phyloP scores from a whole-genome alignment of 129 eudicot genomes.

The Scalesia atractyloides region DNA sequence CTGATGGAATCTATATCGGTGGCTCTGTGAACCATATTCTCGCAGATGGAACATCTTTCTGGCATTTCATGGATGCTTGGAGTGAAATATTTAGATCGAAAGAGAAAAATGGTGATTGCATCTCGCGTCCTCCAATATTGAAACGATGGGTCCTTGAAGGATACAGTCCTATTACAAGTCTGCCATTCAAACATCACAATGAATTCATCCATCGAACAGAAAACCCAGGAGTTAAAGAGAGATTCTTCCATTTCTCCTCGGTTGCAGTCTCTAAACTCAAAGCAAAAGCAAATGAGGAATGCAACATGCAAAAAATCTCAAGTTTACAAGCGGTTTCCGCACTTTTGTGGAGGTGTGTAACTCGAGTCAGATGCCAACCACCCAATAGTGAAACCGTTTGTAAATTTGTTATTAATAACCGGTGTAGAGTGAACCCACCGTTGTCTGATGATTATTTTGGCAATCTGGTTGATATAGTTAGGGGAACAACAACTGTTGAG shows the following conservation, averaged over 20 bases:
- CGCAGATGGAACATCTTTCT: conserved; percentile 52
- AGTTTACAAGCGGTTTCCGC: conserved; percentile 53
- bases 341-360: conserved; percentile 45
- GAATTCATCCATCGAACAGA: conserved; percentile 2
- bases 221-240: conserved; percentile 19
- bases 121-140: conserved; percentile 28
- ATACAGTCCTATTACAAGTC: conserved; percentile 23
- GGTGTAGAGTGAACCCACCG: conserved; percentile 41
- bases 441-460: conserved; percentile 44
- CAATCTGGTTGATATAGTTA: conserved; percentile 2
- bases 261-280: conserved; percentile 37
- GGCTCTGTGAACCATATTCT: conserved; percentile 47
- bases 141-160: conserved; percentile 27
- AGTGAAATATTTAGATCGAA: conserved; percentile 35
- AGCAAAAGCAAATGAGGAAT: conserved; percentile 47
- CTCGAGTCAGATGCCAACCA: conserved; percentile 22
- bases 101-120: neutral
- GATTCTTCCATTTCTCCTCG: conserved; percentile 41
- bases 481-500: conserved; percentile 14
- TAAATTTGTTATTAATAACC: conserved; percentile 8
- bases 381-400: conserved; percentile 26
- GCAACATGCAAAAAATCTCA: conserved; percentile 33
- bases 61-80: conserved; percentile 62
- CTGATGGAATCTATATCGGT: conserved; percentile 50
- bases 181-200: conserved; percentile 10